Base-by-base conservation (phyloP, 2,329 filamentous ascomycete species). In the Aureobasidium melanogenum region DNA sequence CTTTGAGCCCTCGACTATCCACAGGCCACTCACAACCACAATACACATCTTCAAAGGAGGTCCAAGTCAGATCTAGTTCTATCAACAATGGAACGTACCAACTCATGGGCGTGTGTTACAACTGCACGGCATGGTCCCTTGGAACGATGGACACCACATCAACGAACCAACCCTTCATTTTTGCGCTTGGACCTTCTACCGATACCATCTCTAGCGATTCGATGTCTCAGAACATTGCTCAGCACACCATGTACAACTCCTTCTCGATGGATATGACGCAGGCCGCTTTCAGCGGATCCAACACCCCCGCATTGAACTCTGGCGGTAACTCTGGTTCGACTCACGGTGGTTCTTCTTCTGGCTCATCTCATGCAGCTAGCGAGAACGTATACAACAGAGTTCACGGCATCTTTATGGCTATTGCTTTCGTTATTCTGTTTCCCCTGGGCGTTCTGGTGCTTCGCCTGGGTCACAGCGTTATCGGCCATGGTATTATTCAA, bases 251-350 rank as follows among this genome's bases (percentile, higher is more conserved):
- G n/a, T 76, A 75, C 59, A 75, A 75, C 4, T 65, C 66, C 32
- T 78, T 77, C 66, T 73, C 69, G 17, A 73, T 77, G 67, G 68
- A 78, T 46, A 73, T 78, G 73, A 65, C 67, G 0, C 66, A 69
- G 0, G 75, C 76, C 1, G 74, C 70, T 8, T 36, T 47, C 24
- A 32, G 24, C 8, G 56, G 39, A 54, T 52, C 12, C 60, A 68
- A 36, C 58, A 63, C 36, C 3, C 50, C 50, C 34, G 17, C 14
- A 6, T 22, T 41, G 36, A 41, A 24, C 19, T 36, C 50, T 10
- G 36, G 50, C 17, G 39, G 50, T 8, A 24, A 17, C 14, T 36
- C 34, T 19, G 50, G 22, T 14, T 50, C 47, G 12, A 14, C 46
- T 63, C 68, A 15, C 64, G 63, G 62, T 60, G 62, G 7, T 26